These are phyloP conservation scores for Parafenestella ontariensis DNA, from an alignment of 2,329 filamentous ascomycete genomes.

Conservation along the genomic window DNA sequence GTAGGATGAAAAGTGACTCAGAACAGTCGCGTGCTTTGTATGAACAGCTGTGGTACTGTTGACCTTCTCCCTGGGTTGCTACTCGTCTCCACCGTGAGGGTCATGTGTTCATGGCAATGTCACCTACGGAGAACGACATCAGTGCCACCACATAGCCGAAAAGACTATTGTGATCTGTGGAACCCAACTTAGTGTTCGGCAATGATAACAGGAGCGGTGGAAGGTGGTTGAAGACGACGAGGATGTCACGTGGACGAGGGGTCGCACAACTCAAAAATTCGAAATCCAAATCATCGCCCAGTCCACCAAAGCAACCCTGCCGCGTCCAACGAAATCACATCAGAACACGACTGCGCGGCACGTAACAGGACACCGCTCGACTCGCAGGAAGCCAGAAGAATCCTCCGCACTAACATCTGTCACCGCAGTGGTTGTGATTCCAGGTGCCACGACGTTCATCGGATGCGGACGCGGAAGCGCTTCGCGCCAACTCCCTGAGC, in stretches of 20 bases:
- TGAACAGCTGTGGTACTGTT: not conserved
- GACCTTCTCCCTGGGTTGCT: not conserved
- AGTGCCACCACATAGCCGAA: not conserved
- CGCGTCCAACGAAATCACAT: not conserved
- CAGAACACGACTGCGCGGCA: not conserved
- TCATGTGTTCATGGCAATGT: not conserved
- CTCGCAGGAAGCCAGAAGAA: not conserved
- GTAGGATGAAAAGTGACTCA: not conserved
- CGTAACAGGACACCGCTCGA: not conserved
- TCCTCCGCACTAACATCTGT: not conserved
- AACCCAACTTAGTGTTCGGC: not conserved
- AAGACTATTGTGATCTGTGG: not conserved
- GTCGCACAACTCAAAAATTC: not conserved
- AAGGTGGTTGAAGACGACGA: not conserved
- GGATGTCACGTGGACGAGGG: not conserved
- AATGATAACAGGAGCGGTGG: not conserved
- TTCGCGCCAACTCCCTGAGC: constrained; percentile 13
- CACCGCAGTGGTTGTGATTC: constrained; percentile 1
- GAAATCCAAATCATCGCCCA: no score
- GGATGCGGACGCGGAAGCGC: constrained; percentile 9
- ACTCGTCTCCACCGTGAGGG: no score
- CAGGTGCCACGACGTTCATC: constrained; percentile 15
- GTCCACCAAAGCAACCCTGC: not conserved
- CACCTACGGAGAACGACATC: not conserved
- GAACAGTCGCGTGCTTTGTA: not conserved